Conservation (phyloP, 495 filamentous ascomycete genomes). For the Neurospora sp. region DNA sequence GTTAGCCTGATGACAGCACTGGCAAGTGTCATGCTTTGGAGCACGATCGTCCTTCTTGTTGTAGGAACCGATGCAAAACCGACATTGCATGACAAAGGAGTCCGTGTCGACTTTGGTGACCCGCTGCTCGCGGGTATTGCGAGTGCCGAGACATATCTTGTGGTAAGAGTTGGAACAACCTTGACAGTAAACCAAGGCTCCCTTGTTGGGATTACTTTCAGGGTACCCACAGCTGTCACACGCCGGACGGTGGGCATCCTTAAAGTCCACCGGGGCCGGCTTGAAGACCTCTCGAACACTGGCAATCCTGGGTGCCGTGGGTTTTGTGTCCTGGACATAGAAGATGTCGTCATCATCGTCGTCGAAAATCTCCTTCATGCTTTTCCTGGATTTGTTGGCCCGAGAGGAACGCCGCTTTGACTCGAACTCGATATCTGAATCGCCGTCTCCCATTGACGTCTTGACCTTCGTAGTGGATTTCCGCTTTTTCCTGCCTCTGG, state of each 20-base stretch:
- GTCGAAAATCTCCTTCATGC: conserved; percentile 51
- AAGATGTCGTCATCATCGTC: conserved; percentile 44
- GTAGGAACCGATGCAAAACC: conserved; percentile 61
- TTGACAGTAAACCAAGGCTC: conserved; percentile 72
- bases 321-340: conserved; percentile 50
- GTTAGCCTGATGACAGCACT: conserved; percentile 52
- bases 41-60: conserved; percentile 55
- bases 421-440: conserved; percentile 38
- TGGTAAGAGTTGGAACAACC: conserved; percentile 82
- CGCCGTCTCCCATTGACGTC: conserved; percentile 2
- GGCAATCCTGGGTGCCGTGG: conserved; percentile 39
- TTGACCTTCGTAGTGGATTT: not conserved
- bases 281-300: conserved; percentile 64
- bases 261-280: conserved; percentile 49
- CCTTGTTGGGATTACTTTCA: conserved; percentile 41
- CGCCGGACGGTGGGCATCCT: conserved; percentile 49
- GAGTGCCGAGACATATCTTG: conserved; percentile 66
- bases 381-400: conserved; percentile 34
- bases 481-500: conserved; percentile 5
- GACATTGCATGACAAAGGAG: conserved; percentile 83
- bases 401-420: conserved; percentile 43
- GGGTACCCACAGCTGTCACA: conserved; percentile 66
- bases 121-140: conserved; percentile 68
- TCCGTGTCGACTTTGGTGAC: conserved; percentile 78
- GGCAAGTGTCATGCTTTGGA: conserved; percentile 62